phyloP scores from a whole-genome alignment of 441 rosid species.

The Hura crepitans region DNA sequence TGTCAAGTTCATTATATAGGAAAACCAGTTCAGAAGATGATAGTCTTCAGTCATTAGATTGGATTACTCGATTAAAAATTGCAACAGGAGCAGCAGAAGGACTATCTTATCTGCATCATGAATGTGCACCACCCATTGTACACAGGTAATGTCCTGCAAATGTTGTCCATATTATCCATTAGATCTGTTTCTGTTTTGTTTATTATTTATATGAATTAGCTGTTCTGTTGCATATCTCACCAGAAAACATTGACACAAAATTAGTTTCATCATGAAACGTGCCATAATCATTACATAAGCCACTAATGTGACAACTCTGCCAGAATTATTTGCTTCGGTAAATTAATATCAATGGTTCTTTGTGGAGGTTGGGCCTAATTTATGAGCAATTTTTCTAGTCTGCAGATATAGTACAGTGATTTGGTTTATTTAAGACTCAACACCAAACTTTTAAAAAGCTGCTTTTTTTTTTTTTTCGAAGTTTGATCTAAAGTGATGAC shows the following conservation, averaged over 20 bases:
- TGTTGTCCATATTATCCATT: not conserved
- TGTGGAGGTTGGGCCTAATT: not conserved
- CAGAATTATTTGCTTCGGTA: not conserved
- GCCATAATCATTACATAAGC: not conserved
- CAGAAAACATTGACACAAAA: not conserved
- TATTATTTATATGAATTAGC: not conserved
- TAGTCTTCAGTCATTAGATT: conserved; percentile 79
- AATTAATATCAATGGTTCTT: not conserved
- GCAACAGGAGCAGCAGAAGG: conserved; percentile 94
- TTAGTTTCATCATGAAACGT: not conserved
- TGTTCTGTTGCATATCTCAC: not conserved
- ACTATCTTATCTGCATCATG: conserved; percentile 78
- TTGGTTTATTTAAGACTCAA: not conserved
- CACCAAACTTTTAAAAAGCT: not conserved
- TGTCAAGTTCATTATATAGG: conserved; percentile 70
- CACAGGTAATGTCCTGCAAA: conserved; percentile 59
- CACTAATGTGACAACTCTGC: not conserved
- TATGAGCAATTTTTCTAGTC: not conserved
- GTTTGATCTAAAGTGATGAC: not conserved
- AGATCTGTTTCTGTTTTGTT: not conserved
- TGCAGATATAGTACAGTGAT: not conserved
- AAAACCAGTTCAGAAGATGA: conserved; percentile 48
- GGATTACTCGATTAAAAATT: conserved; percentile 95
- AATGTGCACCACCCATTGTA: conserved; percentile 82
- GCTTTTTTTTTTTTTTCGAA: not conserved